Percentiles rank a stretch among this genome's conserved stretches.
These are phyloP conservation scores for Beauveria medogensis DNA, from an alignment of 2,329 filamentous ascomycete genomes.

Conservation along the genomic window DNA sequence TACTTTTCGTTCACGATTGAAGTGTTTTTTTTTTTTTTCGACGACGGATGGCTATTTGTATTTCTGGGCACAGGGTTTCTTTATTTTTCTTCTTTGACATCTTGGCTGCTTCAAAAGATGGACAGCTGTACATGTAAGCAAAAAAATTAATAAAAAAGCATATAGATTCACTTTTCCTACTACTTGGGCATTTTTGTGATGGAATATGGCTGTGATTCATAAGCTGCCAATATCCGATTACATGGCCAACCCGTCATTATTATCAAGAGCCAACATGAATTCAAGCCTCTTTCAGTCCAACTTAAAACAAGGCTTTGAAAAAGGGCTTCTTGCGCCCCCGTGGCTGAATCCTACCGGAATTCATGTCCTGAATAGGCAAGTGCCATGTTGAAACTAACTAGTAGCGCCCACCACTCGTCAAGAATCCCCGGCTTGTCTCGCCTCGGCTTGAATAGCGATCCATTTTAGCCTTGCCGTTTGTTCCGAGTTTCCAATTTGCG, in stretches of 20 bases:
- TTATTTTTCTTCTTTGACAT: neutral
- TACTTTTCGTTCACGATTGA: neutral
- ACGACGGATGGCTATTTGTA: neutral
- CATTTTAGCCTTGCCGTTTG: neutral
- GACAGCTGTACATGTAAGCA: neutral
- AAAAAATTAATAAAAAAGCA: neutral
- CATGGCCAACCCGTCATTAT: neutral
- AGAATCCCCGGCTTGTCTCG: neutral
- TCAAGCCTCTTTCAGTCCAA: no score
- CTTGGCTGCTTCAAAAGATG: neutral
- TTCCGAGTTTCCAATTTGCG: neutral
- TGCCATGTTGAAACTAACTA: neutral
- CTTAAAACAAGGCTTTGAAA: neutral
- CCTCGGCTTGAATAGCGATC: neutral
- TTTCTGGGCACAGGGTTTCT: neutral
- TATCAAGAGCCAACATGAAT: no score
- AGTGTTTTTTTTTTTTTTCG: neutral
- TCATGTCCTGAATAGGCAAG: neutral
- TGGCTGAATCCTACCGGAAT: neutral
- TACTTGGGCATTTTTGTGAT: neutral
- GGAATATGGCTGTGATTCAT: neutral
- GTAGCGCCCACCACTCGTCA: neutral
- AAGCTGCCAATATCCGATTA: neutral
- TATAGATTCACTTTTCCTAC: neutral
- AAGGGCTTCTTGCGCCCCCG: neutral